Conservation (phyloP, 2,329 filamentous ascomycete species). For the Colletotrichum sp. region DNA sequence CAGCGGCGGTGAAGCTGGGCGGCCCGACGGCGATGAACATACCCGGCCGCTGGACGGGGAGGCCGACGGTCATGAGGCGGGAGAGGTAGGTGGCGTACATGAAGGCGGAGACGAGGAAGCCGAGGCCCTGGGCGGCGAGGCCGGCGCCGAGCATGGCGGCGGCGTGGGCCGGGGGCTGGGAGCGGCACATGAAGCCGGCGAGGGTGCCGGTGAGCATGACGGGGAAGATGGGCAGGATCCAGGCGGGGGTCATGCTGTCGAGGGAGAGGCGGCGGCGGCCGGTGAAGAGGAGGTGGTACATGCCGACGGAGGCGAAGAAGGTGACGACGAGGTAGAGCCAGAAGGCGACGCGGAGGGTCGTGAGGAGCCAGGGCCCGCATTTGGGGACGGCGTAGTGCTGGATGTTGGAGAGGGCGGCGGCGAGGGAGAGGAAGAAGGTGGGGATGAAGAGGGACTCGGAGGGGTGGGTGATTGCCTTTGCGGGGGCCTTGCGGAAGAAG, state of each 20-base stretch:
- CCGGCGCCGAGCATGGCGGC: slow-evolving; percentile 63
- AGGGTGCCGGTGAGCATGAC: slow-evolving; percentile 68
- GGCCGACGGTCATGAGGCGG: slow-evolving; percentile 60
- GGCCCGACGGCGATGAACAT: slow-evolving; percentile 72
- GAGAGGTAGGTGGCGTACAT: slow-evolving; percentile 66
- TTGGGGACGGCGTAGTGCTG: slow-evolving; percentile 54
- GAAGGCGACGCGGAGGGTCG: slow-evolving; percentile 60
- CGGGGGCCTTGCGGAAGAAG: slow-evolving; percentile 46
- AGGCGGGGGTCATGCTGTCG: slow-evolving; percentile 63
- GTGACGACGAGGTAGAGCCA: slow-evolving; percentile 65
- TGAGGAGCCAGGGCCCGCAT: slow-evolving; percentile 54
- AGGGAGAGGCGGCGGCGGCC: slow-evolving; percentile 46
- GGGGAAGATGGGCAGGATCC: slow-evolving; percentile 68
- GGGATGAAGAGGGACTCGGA: slow-evolving; percentile 66
- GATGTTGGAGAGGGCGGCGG: slow-evolving; percentile 62
- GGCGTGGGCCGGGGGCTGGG: slow-evolving; percentile 51
- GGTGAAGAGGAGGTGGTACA: slow-evolving; percentile 65
- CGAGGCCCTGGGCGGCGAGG: slow-evolving; percentile 65
- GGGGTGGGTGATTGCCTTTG: slow-evolving; percentile 52
- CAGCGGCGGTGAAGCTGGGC: slow-evolving; percentile 50
- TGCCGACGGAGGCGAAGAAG: slow-evolving; percentile 56
- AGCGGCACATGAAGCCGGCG: slow-evolving; percentile 54
- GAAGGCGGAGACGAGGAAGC: slow-evolving; percentile 61
- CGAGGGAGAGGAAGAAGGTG: slow-evolving; percentile 65
- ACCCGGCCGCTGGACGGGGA: slow-evolving; percentile 62